These are phyloP conservation scores for Phytophthora aleatoria DNA, from an alignment of 352 stramenopile genomes.

Conservation along the genomic window DNA sequence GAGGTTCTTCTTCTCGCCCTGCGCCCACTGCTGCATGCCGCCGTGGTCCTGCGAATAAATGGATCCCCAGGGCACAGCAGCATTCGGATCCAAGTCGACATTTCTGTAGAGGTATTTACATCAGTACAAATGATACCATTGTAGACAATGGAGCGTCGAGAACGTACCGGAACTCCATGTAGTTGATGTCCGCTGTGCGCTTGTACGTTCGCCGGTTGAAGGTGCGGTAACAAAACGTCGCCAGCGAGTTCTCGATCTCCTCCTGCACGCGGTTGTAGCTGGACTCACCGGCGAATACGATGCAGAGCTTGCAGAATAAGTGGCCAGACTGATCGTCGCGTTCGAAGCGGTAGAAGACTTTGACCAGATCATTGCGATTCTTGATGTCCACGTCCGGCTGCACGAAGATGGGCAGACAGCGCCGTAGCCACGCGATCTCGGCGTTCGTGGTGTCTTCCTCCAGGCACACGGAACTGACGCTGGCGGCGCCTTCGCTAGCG, in stretches of 20 bases:
- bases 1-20: conserved; percentile 83
- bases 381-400: conserved; percentile 85
- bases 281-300: conserved; percentile 83
- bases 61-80: conserved; percentile 54
- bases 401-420: conserved; percentile 83
- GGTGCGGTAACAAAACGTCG: conserved; percentile 81
- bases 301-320: conserved; percentile 80
- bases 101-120: conserved; percentile 33
- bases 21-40: conserved; percentile 80
- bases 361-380: conserved; percentile 83
- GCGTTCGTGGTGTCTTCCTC: conserved; percentile 35
- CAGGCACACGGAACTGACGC: conserved; percentile 19
- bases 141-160: neutral
- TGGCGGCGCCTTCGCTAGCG: conserved; percentile 23
- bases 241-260: conserved; percentile 74
- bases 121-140: conserved; percentile 1
- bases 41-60: conserved; percentile 80
- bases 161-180: conserved; percentile 79
- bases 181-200: conserved; percentile 90
- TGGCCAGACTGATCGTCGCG: conserved; percentile 49
- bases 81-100: conserved; percentile 60
- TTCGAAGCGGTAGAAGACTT: conserved; percentile 85
- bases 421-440: conserved; percentile 78
- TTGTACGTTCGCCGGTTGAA: conserved; percentile 89
- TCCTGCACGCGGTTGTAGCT: conserved; percentile 84